A percentile compares a stretch with the other conserved stretches of the same genome.
phyloP scores from a whole-genome alignment of 2,329 filamentous ascomycete genomes.

The Cadophora sp. region DNA sequence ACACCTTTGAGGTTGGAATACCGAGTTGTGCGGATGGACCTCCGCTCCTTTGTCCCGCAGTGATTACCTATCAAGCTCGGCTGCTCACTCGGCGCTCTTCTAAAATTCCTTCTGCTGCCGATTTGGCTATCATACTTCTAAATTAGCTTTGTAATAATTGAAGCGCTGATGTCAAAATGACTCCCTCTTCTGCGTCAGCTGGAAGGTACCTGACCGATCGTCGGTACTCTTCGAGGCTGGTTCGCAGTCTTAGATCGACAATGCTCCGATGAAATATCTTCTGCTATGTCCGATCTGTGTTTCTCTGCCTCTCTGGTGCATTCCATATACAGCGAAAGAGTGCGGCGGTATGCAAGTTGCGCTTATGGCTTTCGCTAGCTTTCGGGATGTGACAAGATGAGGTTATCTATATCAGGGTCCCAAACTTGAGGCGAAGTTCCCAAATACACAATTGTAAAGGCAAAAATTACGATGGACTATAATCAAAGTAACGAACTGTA shows the following conservation, averaged over 20 bases:
- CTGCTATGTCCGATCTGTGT: background rate
- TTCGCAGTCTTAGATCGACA: background rate
- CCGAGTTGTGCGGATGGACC: background rate
- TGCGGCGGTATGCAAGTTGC: background rate
- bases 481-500: background rate
- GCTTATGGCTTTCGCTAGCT: background rate
- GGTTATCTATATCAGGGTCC: conserved; percentile 10
- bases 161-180: background rate
- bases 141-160: conserved; percentile 7
- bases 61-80: conserved; percentile 7
- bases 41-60: background rate
- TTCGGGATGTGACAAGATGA: background rate
- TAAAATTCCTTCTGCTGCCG: background rate
- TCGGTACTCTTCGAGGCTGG: background rate
- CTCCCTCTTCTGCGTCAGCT: background rate
- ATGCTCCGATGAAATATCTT: conserved; percentile 2
- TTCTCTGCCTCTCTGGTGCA: background rate
- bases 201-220: background rate
- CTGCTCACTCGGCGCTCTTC: background rate
- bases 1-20: background rate
- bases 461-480: conserved; percentile 2
- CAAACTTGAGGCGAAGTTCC: background rate
- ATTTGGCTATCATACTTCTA: background rate
- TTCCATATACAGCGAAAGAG: background rate
- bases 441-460: background rate